Evolutionary conservation across 1,284 basidiomycete genomes (phyloP), one percentile per base, ranked within the genome.

Genomic region (Apiotrichum gamsii): DNA sequence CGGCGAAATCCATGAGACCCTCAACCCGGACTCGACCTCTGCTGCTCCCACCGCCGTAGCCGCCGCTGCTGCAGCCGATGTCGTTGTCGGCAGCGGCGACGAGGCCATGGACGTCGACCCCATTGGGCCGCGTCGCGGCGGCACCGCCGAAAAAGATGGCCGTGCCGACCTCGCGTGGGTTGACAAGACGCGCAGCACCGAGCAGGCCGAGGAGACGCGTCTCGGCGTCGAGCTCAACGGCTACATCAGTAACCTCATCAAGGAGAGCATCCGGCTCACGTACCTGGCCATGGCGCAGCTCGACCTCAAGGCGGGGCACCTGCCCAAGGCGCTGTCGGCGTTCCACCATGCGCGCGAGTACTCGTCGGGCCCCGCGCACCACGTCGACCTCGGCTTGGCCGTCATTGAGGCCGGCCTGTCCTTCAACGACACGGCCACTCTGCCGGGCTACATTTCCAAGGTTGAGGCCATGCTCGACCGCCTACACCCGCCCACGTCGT

Each of bases 261-360:
- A 66, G 42, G 68, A 70, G 56, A 64, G 60, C 47, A 70, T 70
- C n/a, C 47, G 69, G 69, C 59, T 70, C 42, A 68, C 67, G 13
- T 61, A 65, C 45, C 56, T 70, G 29, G 63, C 67, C 11, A 58
- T 65, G 29, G 65, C 62, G 4, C 52, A 63, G 47, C 49, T 69
- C n/a, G 41, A 56, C 1, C 34, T 64, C 43, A 65, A 65, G 45
- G 48, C 52, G 14, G 69, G 69, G 9, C 52, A 52, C 13, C 39
- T 56, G 10, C 6, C 18, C 10, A 49, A 53, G 10, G 65, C 62
- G 0, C 53, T 65, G 33, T 63, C 59, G 45, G 47, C 60, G 30
- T 68, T 54, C 39, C 43, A 47, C 10, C 50, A 55, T 1, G 58
- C 58, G 3, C 51, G 67, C 21, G 67, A 70, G 37, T 63, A 64